These are phyloP conservation scores for Chaetoceros muelleri DNA, from an alignment of 108 stramenopile species.

Conservation along the genomic window DNA sequence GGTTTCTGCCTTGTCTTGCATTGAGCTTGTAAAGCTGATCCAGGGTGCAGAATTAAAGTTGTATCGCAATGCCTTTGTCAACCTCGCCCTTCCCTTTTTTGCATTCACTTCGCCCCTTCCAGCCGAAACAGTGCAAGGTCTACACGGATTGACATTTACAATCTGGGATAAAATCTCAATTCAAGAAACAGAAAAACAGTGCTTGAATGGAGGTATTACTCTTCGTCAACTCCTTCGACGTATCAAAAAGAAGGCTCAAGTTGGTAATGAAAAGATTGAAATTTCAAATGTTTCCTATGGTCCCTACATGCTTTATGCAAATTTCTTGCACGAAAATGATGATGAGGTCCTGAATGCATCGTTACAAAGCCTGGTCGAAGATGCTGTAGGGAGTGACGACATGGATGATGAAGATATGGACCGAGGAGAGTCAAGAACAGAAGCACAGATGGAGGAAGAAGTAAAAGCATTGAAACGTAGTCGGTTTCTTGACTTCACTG, in stretches of 20 bases:
- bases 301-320: conserved; percentile 73
- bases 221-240: conserved; percentile 37
- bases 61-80: conserved; percentile 89
- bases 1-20: conserved; percentile 88
- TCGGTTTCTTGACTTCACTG: conserved; percentile 44
- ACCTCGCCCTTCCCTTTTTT: conserved; percentile 92
- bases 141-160: conserved; percentile 63
- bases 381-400: conserved; percentile 41
- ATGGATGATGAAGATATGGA: conserved; percentile 37
- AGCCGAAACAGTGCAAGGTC: conserved; percentile 45
- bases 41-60: conserved; percentile 58
- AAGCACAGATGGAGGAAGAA: conserved; percentile 7
- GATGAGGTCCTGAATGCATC: conserved; percentile 42
- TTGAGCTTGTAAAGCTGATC: conserved; percentile 88
- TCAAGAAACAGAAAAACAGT: conserved; percentile 44
- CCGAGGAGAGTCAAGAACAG: neutral
- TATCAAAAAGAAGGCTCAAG: conserved; percentile 32
- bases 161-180: conserved; percentile 88
- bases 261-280: conserved; percentile 32
- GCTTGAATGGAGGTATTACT: conserved; percentile 39
- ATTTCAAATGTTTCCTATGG: conserved; percentile 60
- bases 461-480: conserved; percentile 2
- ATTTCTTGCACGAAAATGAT: conserved; percentile 72
- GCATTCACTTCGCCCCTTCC: conserved; percentile 87
- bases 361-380: conserved; percentile 42